These are phyloP conservation scores for Ophiocordyceps camponoti-saundersi DNA, from an alignment of 2,329 filamentous ascomycete genomes.

Conservation along the genomic window DNA sequence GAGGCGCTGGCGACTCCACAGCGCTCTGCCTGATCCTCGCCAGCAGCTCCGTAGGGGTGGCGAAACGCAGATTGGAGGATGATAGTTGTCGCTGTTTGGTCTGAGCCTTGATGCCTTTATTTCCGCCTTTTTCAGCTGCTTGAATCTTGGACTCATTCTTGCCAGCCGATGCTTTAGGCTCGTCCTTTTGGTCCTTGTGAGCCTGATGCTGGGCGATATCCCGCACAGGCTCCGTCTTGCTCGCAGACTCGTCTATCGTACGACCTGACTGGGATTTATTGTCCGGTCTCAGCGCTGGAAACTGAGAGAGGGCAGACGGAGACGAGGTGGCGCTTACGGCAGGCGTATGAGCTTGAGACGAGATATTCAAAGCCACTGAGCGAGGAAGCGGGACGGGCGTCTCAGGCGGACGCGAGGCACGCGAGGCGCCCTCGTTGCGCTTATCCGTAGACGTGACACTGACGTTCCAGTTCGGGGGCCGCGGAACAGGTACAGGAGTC, in stretches of 20 bases:
- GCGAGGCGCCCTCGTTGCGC: not conserved
- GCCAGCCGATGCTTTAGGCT: too few relatives aligned
- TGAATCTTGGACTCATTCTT: not conserved
- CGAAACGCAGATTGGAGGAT: not conserved
- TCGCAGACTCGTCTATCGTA: constrained; percentile 7
- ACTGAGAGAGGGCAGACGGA: not conserved
- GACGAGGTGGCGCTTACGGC: not conserved
- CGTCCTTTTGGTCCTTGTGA: too few relatives aligned
- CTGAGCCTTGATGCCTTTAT: not conserved
- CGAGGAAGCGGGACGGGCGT: constrained; percentile 3
- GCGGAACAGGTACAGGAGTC: not conserved
- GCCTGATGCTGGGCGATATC: not conserved
- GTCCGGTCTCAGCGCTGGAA: not conserved
- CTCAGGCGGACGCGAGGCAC: not conserved
- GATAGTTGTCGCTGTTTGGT: not conserved
- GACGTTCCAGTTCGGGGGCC: not conserved
- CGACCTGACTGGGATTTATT: constrained; percentile 3
- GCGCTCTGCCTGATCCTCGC: not conserved
- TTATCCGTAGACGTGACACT: not conserved
- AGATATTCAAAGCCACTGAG: not conserved
- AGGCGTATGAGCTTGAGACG: not conserved
- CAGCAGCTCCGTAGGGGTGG: not conserved
- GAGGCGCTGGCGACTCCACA: too few relatives aligned
- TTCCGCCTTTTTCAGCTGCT: not conserved
- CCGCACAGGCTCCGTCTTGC: not conserved